A percentile compares a stretch with the other conserved stretches of the same genome.
phyloP scores from a whole-genome alignment of 768 basidiomycete genomes.

The Goffeauzyma gilvescens region DNA sequence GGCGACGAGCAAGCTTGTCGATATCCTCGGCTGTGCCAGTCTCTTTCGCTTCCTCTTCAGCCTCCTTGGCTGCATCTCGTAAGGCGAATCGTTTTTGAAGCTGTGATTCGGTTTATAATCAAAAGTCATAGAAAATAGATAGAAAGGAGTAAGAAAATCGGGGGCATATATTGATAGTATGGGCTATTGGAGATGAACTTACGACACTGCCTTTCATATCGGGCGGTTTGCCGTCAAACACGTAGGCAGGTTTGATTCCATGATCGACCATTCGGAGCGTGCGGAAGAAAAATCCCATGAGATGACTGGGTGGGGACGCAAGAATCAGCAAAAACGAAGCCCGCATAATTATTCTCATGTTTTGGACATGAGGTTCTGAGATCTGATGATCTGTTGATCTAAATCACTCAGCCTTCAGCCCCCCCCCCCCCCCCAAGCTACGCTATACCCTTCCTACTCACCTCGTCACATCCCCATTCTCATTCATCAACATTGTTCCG shows the following conservation, averaged over 20 bases:
- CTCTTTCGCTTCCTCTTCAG: constrained; percentile 90
- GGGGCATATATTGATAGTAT: no score
- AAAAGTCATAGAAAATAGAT: no score
- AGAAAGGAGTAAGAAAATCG: no score
- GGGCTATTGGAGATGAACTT: constrained; percentile 36
- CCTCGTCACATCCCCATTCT: constrained; percentile 91
- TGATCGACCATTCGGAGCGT: constrained; percentile 97
- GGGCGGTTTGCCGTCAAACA: constrained; percentile 96
- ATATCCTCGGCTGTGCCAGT: constrained; percentile 78
- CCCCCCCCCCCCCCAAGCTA: no score
- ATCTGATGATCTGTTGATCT: no score
- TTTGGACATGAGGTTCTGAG: no score
- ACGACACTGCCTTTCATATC: constrained; percentile 94
- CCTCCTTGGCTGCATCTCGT: constrained; percentile 82
- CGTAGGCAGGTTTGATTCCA: constrained; percentile 92
- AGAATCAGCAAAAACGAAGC: no score
- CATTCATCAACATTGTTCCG: constrained; percentile 89
- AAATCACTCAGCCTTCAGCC: no score
- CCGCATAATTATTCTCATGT: no score
- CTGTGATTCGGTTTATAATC: constrained; percentile 39
- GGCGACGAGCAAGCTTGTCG: constrained; percentile 70
- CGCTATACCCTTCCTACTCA: no score
- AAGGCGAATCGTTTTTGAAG: constrained; percentile 87
- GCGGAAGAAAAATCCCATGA: constrained; percentile 97
- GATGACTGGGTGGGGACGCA: constrained; percentile 51